Evolutionary conservation across 139 green algal genomes (phyloP), one percentile per base, ranked within the genome.

Genomic region (Volvox africanus): DNA sequence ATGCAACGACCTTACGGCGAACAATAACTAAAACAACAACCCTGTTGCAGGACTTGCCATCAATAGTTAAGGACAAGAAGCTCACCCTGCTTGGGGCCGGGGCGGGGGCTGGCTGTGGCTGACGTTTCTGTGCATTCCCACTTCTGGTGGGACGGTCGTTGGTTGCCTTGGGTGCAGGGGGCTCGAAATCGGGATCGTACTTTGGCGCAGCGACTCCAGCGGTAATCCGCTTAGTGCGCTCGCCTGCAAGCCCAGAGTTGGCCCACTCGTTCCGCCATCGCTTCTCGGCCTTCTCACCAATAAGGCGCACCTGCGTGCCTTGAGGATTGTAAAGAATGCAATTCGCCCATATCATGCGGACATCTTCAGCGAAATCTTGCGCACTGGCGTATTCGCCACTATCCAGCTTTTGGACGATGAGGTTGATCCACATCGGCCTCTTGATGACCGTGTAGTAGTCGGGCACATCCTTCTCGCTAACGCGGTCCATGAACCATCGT

Each of bases 271-370:
- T 92, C 77, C 93, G 86, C n/a, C 94, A 95, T 0, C 73, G 79
- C 80, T 83, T 82, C 24, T 87, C 65, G 6, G 94, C 65, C 12
- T 68, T 90, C 82, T 93, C 88, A 6, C 80, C 85, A 68, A 91
- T 87, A 20, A 78, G 3, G 22, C 89, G 75, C 26, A 92, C 89
- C n/a, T 77, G 44, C 55, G 87, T 82, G 33, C 69, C 80, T 14
- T 33, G 22, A 0, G 67, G 78, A 78, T 95, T 95, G 91, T 95
- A 95, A 20, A 93, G 86, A 2, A 37, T 32, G 92, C 93, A 95
- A 84, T 95, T 95, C 30, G 81, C 55, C 78, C 92, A 94, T 44
- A 93, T 91, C 11, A 94, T 85, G 11, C 83, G 78, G 55, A 95
- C 80, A 89, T 95, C 93, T 50, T 93, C 88, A 33, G 28, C 77